Evolutionary conservation across 2,329 filamentous ascomycete genomes (phyloP).

Genomic region (Beauveria medogensis): DNA sequence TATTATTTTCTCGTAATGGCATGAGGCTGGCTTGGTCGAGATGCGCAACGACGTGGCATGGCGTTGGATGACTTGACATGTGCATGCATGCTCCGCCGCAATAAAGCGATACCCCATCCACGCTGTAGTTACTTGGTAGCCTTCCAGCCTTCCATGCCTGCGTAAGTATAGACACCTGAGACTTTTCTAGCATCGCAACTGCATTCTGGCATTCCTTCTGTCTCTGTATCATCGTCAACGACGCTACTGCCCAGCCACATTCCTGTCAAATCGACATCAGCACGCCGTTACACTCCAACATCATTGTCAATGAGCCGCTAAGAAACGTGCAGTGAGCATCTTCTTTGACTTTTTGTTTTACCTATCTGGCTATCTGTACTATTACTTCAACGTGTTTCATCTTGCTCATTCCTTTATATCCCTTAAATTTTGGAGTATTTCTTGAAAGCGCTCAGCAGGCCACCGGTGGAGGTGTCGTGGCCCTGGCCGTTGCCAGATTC

Average conservation of each 20-base stretch:
- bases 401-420: neutral
- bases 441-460: conserved; percentile 90
- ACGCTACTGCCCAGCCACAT: neutral
- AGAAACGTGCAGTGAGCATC: neutral
- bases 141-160: neutral
- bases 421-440: conserved; percentile 49
- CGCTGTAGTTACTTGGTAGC: neutral
- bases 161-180: no score
- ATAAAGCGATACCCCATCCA: neutral
- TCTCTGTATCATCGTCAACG: neutral
- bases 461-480: conserved; percentile 83
- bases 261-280: neutral
- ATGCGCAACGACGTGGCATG: neutral
- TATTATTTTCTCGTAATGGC: neutral
- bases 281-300: neutral
- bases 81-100: no score
- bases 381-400: neutral
- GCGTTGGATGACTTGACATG: neutral
- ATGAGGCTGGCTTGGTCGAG: neutral
- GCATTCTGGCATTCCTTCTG: neutral
- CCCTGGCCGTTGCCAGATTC: conserved; percentile 59
- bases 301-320: neutral
- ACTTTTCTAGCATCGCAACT: neutral
- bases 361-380: neutral
- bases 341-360: neutral